These are phyloP conservation scores for Rhodosorus marinus DNA, from an alignment of 23 red algal species.

Conservation along the genomic window DNA sequence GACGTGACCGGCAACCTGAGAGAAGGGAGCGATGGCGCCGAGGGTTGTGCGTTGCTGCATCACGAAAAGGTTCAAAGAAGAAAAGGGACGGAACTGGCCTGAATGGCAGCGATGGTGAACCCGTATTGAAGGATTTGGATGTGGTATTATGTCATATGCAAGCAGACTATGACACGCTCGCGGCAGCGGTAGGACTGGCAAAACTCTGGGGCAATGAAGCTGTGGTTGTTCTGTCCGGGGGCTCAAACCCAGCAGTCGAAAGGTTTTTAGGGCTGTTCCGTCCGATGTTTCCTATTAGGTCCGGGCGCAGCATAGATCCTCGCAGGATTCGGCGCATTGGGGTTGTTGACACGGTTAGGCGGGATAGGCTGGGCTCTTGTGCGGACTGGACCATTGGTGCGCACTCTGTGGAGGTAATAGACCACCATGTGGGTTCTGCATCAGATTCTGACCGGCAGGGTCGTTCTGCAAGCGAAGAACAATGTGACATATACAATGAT, in stretches of 20 bases:
- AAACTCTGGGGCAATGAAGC: slow-evolving; percentile 26
- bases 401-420: slow-evolving; percentile 20
- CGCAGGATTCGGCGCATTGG: slow-evolving; percentile 36
- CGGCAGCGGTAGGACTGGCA: slow-evolving; percentile 49
- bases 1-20: too few relatives aligned
- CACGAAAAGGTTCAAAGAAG: too few relatives aligned
- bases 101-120: too few relatives aligned
- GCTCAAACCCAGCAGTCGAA: slow-evolving; percentile 15
- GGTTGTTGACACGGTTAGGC: slow-evolving; percentile 28
- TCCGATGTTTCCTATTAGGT: slow-evolving; percentile 24
- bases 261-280: slow-evolving; percentile 31
- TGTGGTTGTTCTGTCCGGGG: slow-evolving; percentile 34
- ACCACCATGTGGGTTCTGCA: slow-evolving; percentile 31
- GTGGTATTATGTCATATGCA: slow-evolving; percentile 36
- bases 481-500: slow-evolving; percentile 30
- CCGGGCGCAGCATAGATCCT: slow-evolving; percentile 18
- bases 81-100: too few relatives aligned
- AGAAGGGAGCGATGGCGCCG: too few relatives aligned
- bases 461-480: too few relatives aligned
- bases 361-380: slow-evolving; percentile 19
- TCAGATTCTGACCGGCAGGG: too few relatives aligned
- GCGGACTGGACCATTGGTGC: slow-evolving; percentile 27
- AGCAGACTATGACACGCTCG: slow-evolving; percentile 59
- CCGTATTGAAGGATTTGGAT: slow-evolving; percentile 26
- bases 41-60: too few relatives aligned